Evolutionary conservation across 139 green algal genomes (phyloP), one percentile per base, ranked within the genome.

Genomic region (Chlorella sp.): DNA sequence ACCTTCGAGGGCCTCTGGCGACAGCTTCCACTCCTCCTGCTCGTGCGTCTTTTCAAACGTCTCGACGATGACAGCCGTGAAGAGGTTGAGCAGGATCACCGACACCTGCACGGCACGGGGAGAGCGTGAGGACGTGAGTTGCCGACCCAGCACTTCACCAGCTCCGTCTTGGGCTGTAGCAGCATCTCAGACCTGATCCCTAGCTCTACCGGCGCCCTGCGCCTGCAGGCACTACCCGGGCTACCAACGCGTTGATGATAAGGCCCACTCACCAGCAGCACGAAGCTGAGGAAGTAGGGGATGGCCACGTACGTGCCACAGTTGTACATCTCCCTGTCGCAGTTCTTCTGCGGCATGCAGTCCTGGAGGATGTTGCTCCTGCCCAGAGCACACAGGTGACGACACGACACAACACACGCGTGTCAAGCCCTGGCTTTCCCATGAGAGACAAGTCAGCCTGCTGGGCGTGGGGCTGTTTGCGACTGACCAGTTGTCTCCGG

Each of bases 41-140:
- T 77, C 68, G 69, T 77, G 72, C 31, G 71, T 77, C 59, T 86
- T 86, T 70, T 93, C 87, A 61, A 93, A 93, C 49, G 85, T 92
- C 76, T 93, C 87, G 69, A 92, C 80, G 80, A 91, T 88, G 61
- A 93, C 82, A n/a, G 86, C 83, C 4, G 82, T 89, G 77, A 93
- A 91, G 30, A 93, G 82, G 74, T 92, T 89, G 70, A 88, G 75
- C 80, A 94, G 84, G 78, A 92, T 91, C 71, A 92, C 86, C 64
- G 77, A 75, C 51, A 78, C 66, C 26, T 69, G 55, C 17, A 29
- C 14, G 20, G 55, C n/a, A n/a, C n/a, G n/a, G n/a, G n/a, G n/a
- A n/a, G n/a, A n/a, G n/a, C n/a, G n/a, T n/a, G n/a, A n/a, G n/a
- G n/a, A n/a, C n/a, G n/a, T n/a, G n/a, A n/a, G n/a, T n/a, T n/a